Percentiles rank a stretch among this genome's conserved stretches.
Conservation (phyloP, 768 basidiomycete species). For the Omphalotus guepiniiformis region DNA sequence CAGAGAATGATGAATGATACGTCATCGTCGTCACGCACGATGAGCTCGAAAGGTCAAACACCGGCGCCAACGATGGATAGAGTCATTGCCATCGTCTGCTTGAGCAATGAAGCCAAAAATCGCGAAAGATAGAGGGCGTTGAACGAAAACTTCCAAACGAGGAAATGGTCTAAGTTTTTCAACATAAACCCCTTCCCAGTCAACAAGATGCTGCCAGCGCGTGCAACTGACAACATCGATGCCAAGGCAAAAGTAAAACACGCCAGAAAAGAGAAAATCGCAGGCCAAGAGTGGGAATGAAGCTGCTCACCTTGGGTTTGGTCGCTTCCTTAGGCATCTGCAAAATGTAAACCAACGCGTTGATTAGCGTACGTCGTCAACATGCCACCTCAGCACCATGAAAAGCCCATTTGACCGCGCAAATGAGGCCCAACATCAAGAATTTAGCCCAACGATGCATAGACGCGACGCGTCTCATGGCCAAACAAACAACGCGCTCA, state of each 20-base stretch:
- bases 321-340: slow-evolving; percentile 61
- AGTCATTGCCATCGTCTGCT: neutral
- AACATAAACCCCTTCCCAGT: neutral
- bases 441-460: slow-evolving; percentile 19
- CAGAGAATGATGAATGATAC: neutral
- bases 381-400: slow-evolving; percentile 23
- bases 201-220: slow-evolving; percentile 5
- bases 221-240: neutral
- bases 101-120: neutral
- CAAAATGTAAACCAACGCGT: slow-evolving; percentile 26
- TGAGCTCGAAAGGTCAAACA: neutral
- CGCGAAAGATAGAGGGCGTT: too few relatives aligned
- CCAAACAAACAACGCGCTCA: slow-evolving; percentile 30
- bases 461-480: slow-evolving; percentile 32
- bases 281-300: slow-evolving; percentile 13
- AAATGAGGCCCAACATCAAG: slow-evolving; percentile 12
- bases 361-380: slow-evolving; percentile 18
- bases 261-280: slow-evolving; percentile 12
- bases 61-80: neutral
- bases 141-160: slow-evolving; percentile 7
- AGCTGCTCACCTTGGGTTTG: slow-evolving; percentile 48
- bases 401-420: slow-evolving; percentile 10
- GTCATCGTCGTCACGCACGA: slow-evolving; percentile 4
- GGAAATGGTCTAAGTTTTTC: slow-evolving; percentile 7
- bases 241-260: neutral